phyloP scores from a whole-genome alignment of 495 filamentous ascomycete genomes.

The Oleoguttula mirabilis region DNA sequence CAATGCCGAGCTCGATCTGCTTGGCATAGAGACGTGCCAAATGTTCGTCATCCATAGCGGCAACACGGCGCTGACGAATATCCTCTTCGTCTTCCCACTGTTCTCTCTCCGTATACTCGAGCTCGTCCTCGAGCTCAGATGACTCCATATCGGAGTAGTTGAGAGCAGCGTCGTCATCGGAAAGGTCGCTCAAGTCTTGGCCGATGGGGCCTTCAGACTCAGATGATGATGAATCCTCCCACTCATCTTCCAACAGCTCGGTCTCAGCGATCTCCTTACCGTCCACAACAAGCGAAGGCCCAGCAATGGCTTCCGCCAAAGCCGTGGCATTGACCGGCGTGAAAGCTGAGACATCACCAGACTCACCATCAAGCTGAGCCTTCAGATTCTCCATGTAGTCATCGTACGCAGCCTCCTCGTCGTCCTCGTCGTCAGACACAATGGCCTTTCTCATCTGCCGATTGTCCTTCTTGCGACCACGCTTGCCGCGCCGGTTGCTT shows the following conservation, averaged over 20 bases:
- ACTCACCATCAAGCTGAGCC: slow-evolving; percentile 10
- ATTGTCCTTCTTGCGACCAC: slow-evolving; percentile 15
- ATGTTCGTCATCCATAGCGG: slow-evolving; percentile 41
- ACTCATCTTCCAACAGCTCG: slow-evolving; percentile 5
- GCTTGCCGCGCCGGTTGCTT: slow-evolving; percentile 14
- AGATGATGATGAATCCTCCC: slow-evolving; percentile 6
- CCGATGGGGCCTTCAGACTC: slow-evolving; percentile 6
- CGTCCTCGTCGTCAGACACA: slow-evolving; percentile 17
- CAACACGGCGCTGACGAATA: slow-evolving; percentile 23
- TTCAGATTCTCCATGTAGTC: slow-evolving; percentile 20
- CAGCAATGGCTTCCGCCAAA: background rate
- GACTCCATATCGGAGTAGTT: slow-evolving; percentile 17
- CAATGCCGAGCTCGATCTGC: slow-evolving; percentile 55
- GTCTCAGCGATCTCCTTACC: slow-evolving; percentile 11
- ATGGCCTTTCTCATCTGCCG: slow-evolving; percentile 13
- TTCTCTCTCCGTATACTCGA: slow-evolving; percentile 23
- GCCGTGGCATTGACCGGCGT: background rate
- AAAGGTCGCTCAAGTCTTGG: slow-evolving; percentile 7
- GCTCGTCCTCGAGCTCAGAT: slow-evolving; percentile 30
- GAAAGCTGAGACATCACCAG: background rate
- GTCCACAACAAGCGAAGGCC: slow-evolving; percentile 15
- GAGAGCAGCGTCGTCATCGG: background rate
- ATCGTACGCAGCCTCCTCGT: slow-evolving; percentile 18
- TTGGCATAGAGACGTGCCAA: slow-evolving; percentile 49
- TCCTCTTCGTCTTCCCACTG: slow-evolving; percentile 25